Base-by-base conservation (phyloP, 148 eudicot species). In the Spergularia marina region DNA sequence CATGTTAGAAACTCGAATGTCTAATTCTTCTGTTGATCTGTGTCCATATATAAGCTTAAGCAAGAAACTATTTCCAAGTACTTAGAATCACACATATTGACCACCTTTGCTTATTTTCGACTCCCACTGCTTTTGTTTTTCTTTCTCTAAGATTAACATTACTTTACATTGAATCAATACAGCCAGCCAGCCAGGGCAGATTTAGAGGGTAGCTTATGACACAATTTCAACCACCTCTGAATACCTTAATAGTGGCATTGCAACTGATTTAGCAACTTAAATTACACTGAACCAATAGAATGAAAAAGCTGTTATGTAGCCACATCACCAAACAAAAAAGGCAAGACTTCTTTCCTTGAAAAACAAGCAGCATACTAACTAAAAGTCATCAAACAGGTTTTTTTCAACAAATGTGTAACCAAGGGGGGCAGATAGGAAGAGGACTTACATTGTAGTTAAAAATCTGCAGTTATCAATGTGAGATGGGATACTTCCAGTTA, bases 391-490 rank as follows among this genome's bases (percentile, higher is more conserved):
- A 10, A 0, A 62, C 65, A 30, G 40, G 12, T 4, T 25, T 62
- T 40, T 39, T 5, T 20, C n/a, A 65, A 14, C 18, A 23, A 18
- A 76, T 40, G 39, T 60, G 53, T 10, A 12, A 44, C 7, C 49
- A 44, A 44, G 36, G 36, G 36, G 36, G 36, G 36, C 1, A 30
- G 36, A 36, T 12, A 67, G 5, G 15, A 21, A 71, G 79, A 57
- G 18, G 34, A 85, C 98, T 90, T 85, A 94, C 98, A 94, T 62
- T 72, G 88, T 77, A 73, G 85, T 91, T 71, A 94, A 77, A 61
- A 80, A 85, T 56, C 91, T 84, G 86, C 95, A 94, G 20, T 80
- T 87, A 62, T 74, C 86, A 20, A 94, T 94, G 69, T 91, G 84
- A 73, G 57, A 15, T 20, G 98, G 97, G 36, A 93, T 88, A 56